Conservation (phyloP, 2,329 filamentous ascomycete genomes). For the Fusarium verrucosum region DNA sequence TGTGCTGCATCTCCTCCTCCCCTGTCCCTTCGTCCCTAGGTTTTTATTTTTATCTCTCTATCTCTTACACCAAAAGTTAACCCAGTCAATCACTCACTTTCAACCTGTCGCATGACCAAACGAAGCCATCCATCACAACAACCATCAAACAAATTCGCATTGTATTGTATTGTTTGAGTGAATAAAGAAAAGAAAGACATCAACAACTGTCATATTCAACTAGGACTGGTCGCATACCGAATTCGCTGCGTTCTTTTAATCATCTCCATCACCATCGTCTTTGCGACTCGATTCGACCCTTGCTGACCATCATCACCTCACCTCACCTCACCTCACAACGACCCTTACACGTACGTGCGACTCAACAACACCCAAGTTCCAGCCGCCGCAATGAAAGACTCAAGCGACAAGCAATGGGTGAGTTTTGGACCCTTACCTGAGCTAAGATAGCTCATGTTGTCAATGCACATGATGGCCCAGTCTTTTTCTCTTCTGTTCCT, state of each 20-base stretch:
- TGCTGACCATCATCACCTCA: not conserved
- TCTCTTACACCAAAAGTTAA: not conserved
- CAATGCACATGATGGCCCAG: constrained; percentile 18
- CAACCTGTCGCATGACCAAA: not conserved
- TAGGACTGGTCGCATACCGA: not conserved
- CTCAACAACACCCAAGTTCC: not conserved
- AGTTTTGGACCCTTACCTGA: constrained; percentile 39
- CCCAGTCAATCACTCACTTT: not conserved
- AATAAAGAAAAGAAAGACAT: not conserved
- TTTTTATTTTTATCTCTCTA: constrained; percentile 3
- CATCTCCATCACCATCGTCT: not conserved
- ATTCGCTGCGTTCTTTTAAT: not conserved
- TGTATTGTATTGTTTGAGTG: not conserved
- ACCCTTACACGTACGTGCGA: not conserved
- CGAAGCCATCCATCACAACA: not conserved
- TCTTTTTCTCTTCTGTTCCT: constrained; percentile 23
- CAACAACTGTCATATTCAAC: not conserved
- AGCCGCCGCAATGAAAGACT: constrained; percentile 37
- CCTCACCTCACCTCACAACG: not conserved
- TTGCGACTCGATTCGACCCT: not conserved
- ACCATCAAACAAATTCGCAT: not conserved
- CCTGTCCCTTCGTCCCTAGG: not conserved
- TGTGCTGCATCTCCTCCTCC: constrained; percentile 30
- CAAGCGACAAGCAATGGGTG: constrained; percentile 61
- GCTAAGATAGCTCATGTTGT: constrained; percentile 15